Base-by-base conservation (phyloP, 352 stramenopile species). In the Globisporangium ultimum region DNA sequence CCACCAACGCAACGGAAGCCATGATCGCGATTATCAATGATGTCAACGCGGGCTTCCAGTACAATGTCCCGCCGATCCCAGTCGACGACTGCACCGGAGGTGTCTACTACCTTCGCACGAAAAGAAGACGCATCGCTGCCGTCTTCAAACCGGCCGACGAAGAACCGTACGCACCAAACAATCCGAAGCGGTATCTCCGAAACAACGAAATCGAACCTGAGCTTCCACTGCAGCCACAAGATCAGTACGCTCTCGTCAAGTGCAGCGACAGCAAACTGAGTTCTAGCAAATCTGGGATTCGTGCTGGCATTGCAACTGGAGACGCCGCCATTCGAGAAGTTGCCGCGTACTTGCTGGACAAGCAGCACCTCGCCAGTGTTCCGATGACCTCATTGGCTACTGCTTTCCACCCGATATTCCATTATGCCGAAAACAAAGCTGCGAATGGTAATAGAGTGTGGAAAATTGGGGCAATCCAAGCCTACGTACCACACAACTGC, bases 121-220 rank as follows among this genome's bases (percentile, higher is more conserved):
- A 70, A 45, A 66, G 55, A 14, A 68, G 68, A 17, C 70, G 77
- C 11, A 61, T 91, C 38, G 67, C 65, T 2, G 80, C 70, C 0
- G 69, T 90, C 5, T 90, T 90, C 60, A 90, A 90, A 48, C 80
- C 80, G 0, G 61, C 63, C 0, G 80, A 90, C 32, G 80, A 90
- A 72, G 78, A 90, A 66, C 63, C 78, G 1, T 88, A 81, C 36
- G 78, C 79, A 3, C 54, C 58, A 1, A 86, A 86, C 61, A 87
- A 88, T 58, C 82, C 82, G 1, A 91, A 91, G 53, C 48, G 50
- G 6, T 76, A 66, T 45, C 55, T 36, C 22, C 41, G 28, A 11
- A 20, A 40, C 18, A 5, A 10, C 28, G 28, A 36, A 36, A 36
- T 36, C 7, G 28, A 36, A 10, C 28, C 28, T 36, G 28, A 36